Conservation (phyloP, 352 stramenopile genomes). For the Globisporangium emineosum region DNA sequence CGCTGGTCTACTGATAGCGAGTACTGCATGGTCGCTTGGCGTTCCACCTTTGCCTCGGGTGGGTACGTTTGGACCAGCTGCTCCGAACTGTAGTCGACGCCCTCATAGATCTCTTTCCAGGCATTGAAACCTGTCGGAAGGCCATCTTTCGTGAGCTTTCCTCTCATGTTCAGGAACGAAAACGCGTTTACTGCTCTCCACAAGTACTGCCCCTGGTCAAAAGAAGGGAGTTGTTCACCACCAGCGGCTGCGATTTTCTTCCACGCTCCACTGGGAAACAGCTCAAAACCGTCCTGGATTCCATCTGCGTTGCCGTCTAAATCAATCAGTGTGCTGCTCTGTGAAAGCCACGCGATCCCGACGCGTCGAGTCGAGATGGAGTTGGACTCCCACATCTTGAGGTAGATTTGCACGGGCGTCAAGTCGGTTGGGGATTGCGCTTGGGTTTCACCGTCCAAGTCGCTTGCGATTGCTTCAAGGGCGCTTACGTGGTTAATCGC, state of each 20-base stretch:
- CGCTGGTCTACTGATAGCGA: slow-evolving; percentile 24
- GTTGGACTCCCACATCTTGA: slow-evolving; percentile 48
- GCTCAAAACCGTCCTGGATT: slow-evolving; percentile 50
- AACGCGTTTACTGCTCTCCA: slow-evolving; percentile 38
- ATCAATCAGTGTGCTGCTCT: slow-evolving; percentile 30
- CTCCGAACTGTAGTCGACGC: slow-evolving; percentile 50
- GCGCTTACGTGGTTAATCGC: slow-evolving; percentile 20
- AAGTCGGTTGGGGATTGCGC: slow-evolving; percentile 18
- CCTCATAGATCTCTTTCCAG: slow-evolving; percentile 61
- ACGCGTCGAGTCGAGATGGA: slow-evolving; percentile 28
- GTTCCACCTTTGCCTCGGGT: slow-evolving; percentile 18
- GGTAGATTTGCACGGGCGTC: slow-evolving; percentile 30
- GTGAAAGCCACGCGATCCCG: slow-evolving; percentile 37
- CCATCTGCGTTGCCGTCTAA: slow-evolving; percentile 33
- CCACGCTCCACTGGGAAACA: slow-evolving; percentile 33
- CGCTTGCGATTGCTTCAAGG: background rate
- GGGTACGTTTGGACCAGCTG: slow-evolving; percentile 39
- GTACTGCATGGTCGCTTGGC: slow-evolving; percentile 19
- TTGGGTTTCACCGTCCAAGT: background rate
- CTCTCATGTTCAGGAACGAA: slow-evolving; percentile 33
- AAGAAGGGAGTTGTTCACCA: slow-evolving; percentile 21
- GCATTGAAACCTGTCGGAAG: slow-evolving; percentile 50
- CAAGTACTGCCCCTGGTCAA: slow-evolving; percentile 39
- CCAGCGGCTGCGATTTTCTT: slow-evolving; percentile 13
- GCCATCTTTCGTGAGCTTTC: slow-evolving; percentile 16